phyloP scores from a whole-genome alignment of 805 yeast genomes.

The Blastobotrys mokoenaii region DNA sequence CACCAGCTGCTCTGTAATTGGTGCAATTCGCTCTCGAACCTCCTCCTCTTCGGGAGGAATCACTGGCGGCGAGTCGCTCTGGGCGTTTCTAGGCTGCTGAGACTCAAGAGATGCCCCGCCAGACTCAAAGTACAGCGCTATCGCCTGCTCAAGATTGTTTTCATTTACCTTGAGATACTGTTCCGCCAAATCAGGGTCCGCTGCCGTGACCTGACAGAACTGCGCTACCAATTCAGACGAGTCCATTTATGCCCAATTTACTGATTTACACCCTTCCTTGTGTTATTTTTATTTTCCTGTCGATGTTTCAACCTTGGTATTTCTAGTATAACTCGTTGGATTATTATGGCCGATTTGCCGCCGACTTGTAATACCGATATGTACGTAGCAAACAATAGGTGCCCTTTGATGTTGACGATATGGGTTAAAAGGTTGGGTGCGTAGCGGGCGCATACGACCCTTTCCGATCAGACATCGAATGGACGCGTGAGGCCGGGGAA shows the following conservation, averaged over 20 bases:
- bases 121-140: slow-evolving; percentile 67
- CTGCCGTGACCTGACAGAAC: slow-evolving; percentile 79
- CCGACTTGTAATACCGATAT: too few species aligned
- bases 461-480: neutral
- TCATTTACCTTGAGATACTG: slow-evolving; percentile 75
- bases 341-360: too few species aligned
- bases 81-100: slow-evolving; percentile 16
- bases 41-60: slow-evolving; percentile 29
- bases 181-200: slow-evolving; percentile 58
- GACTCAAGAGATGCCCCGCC: slow-evolving; percentile 30
- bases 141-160: slow-evolving; percentile 73
- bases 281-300: too few species aligned
- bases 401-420: neutral
- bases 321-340: too few species aligned
- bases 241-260: slow-evolving; percentile 11
- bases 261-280: too few species aligned
- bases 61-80: slow-evolving; percentile 1
- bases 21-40: slow-evolving; percentile 72
- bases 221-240: slow-evolving; percentile 41
- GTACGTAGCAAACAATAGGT: too few species aligned
- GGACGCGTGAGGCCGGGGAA: too few species aligned
- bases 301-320: too few species aligned
- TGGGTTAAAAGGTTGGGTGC: neutral
- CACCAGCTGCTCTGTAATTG: slow-evolving; percentile 68
- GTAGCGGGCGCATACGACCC: neutral